Base-by-base conservation (phyloP, 208 protist genomes). In the Acanthamoeba castellanii region DNA sequence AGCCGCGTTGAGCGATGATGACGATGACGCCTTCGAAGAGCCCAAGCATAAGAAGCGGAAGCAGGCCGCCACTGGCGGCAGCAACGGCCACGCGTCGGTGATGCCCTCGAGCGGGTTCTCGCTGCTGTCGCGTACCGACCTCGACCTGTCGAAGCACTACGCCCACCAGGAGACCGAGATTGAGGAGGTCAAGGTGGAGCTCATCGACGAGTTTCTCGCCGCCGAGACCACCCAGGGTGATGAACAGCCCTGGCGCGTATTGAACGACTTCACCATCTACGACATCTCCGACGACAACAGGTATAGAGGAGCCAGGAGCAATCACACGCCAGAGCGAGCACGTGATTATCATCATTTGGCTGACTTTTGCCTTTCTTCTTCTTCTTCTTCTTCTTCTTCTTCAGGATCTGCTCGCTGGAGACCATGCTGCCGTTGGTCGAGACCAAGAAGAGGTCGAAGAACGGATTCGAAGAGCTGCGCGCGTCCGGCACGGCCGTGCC, bases 211-310 rank as follows among this genome's bases (percentile, higher is more conserved):
- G 30, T 87, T 27, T 22, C 11, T 42, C 18, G 78, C 78, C 8
- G 32, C 47, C 27, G 78, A 87, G 52, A 61, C 52, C 9, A 8
- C 27, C 27, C 78, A 37, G 52, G 52, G 50, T 11, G 78, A 87
- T 8, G 78, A 87, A 47, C 32, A 64, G n/a, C 78, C 78, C 47
- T 87, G 78, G 78, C 78, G 78, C 50, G 50, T 64, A 3, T 25
- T 87, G 50, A 87, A 18, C 27, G 78, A 87, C 78, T 87, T 87
- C 78, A 87, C 78, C 42, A 87, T 87, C 78, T 87, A 87, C 18
- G 78, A 87, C 78, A 87, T 87, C 2, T 57, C 78, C 30, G 78
- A 87, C 14, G 78, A 87, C 47, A 87, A 87, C 52, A 57, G 76
- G 76, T 84, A 55, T 18, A 18, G n/a, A n/a, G n/a, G n/a, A n/a